These are phyloP conservation scores for Xylariaceae sp. DNA, from an alignment of 2,329 filamentous ascomycete genomes.

Conservation along the genomic window DNA sequence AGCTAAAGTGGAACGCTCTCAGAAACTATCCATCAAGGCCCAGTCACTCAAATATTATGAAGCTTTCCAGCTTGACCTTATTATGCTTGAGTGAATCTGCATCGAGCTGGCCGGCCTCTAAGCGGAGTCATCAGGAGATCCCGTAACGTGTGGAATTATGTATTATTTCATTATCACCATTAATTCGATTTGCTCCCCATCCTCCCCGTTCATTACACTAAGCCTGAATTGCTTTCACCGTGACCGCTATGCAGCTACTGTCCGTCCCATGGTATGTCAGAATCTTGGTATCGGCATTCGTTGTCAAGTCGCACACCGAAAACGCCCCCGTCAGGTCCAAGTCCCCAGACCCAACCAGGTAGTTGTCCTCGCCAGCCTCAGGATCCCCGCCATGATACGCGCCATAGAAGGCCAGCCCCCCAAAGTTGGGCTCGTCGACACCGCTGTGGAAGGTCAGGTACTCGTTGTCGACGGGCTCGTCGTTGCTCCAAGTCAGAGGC, in stretches of 20 bases:
- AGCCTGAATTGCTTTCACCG: constrained; percentile 3
- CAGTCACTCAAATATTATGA: too few species aligned
- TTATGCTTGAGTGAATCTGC: too few species aligned
- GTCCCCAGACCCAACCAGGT: constrained; percentile 5
- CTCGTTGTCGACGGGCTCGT: not conserved
- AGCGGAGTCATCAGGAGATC: too few species aligned
- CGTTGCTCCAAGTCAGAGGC: constrained; percentile 5
- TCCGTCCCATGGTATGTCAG: constrained; percentile 6
- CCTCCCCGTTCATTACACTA: too few species aligned
- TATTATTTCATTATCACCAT: too few species aligned
- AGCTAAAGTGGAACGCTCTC: too few species aligned
- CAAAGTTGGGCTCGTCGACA: constrained; percentile 6
- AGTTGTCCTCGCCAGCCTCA: constrained; percentile 6
- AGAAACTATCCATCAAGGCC: too few species aligned
- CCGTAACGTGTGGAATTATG: too few species aligned
- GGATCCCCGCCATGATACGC: constrained; percentile 8
- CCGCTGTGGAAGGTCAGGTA: constrained; percentile 5
- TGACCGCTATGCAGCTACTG: constrained; percentile 4
- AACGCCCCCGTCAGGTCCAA: constrained; percentile 4
- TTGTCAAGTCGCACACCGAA: constrained; percentile 2
- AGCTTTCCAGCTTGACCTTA: too few species aligned
- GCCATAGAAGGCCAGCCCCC: constrained; percentile 8
- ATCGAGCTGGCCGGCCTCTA: too few species aligned
- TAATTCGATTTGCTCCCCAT: not conserved
- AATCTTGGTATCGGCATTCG: constrained; percentile 1